phyloP scores from a whole-genome alignment of 345 rosid species.

The Populus simonii region DNA sequence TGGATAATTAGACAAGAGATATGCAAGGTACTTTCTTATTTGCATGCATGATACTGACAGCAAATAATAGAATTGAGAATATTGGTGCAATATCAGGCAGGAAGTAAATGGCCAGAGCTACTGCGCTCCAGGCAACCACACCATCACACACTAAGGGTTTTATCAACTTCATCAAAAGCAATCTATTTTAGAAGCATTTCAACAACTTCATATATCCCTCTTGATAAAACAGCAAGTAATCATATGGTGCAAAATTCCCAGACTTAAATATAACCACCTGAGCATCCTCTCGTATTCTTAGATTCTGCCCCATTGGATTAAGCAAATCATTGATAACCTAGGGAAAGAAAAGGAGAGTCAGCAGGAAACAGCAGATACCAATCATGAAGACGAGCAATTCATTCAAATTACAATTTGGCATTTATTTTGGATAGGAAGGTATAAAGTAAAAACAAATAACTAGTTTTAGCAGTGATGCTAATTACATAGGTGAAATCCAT shows the following conservation, averaged over 20 bases:
- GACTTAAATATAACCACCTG: conserved; percentile 47
- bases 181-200: not conserved
- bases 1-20: too few relatives aligned
- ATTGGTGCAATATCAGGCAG: too few relatives aligned
- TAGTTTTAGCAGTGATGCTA: not conserved
- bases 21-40: too few relatives aligned
- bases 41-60: too few relatives aligned
- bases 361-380: not conserved
- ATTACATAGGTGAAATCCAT: not conserved
- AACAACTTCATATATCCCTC: not conserved
- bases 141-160: too few relatives aligned
- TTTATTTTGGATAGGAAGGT: not conserved
- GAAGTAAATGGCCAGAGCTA: too few relatives aligned
- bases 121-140: too few relatives aligned
- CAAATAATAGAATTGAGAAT: too few relatives aligned
- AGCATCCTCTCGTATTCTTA: conserved; percentile 82
- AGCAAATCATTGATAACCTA: conserved; percentile 95
- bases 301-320: conserved; percentile 83
- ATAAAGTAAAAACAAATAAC: not conserved
- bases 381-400: not conserved
- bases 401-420: not conserved
- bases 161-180: too few relatives aligned
- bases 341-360: not conserved
- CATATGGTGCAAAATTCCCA: not conserved
- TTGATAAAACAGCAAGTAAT: not conserved